Conservation (phyloP, 2,329 filamentous ascomycete genomes). For the Cryphonectria parasitica region DNA sequence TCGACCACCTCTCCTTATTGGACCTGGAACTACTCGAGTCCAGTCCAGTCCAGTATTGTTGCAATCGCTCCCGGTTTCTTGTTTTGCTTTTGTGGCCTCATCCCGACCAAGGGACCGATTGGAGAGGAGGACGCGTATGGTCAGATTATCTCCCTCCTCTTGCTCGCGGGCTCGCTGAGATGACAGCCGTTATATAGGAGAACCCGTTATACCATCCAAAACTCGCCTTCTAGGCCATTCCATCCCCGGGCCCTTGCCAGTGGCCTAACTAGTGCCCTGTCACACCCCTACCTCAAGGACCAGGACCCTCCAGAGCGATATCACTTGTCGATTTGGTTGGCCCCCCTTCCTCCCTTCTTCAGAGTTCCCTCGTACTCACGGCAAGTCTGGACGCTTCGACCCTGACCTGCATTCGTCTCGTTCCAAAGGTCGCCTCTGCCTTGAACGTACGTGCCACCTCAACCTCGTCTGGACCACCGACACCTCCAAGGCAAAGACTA, state of each 20-base stretch:
- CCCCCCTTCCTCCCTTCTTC: neutral
- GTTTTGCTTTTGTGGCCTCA: conserved; percentile 3
- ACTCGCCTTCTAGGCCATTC: conserved; percentile 11
- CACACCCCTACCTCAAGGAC: neutral
- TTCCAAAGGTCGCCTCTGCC: neutral
- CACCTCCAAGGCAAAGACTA: neutral
- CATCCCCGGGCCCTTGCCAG: conserved; percentile 3
- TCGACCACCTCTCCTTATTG: neutral
- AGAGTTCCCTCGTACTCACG: conserved; percentile 5
- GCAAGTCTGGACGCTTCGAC: neutral
- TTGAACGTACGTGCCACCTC: conserved; percentile 3
- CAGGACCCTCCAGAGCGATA: conserved; percentile 8
- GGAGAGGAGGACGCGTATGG: neutral
- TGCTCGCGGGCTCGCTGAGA: neutral
- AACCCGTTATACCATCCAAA: conserved; percentile 6
- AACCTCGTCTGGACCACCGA: neutral
- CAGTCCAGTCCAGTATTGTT: neutral
- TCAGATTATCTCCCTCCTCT: neutral
- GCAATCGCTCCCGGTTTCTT: neutral
- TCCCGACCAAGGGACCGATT: neutral
- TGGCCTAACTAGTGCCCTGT: neutral
- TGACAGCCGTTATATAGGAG: conserved; percentile 8
- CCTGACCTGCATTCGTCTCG: conserved; percentile 6
- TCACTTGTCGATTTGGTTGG: conserved; percentile 7
- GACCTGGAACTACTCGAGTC: neutral